These are phyloP conservation scores for Panicum miliaceum DNA, from an alignment of 176 grass and related monocot species.

Conservation along the genomic window DNA sequence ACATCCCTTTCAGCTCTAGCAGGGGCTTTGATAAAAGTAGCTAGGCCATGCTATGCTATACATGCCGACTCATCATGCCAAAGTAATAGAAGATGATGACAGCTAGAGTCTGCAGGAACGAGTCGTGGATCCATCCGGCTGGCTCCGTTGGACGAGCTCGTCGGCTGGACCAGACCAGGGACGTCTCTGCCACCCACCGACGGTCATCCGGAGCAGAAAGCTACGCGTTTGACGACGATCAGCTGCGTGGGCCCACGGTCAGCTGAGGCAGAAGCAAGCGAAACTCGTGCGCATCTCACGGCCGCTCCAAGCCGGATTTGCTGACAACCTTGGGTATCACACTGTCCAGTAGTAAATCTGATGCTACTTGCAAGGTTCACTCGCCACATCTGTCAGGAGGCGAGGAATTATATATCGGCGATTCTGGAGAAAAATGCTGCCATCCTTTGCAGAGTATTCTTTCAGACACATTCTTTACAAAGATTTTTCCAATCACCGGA, in stretches of 20 bases:
- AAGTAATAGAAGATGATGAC: background rate
- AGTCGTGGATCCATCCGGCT: background rate
- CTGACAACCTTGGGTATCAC: background rate
- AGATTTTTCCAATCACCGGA: too few species aligned
- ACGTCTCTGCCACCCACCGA: background rate
- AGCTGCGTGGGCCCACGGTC: background rate
- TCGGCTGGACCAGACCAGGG: background rate
- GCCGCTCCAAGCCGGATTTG: background rate
- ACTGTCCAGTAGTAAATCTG: too few species aligned
- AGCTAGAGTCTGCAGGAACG: background rate
- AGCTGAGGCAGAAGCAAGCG: background rate
- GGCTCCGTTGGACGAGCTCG: background rate
- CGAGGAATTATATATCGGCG: too few species aligned
- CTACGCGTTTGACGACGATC: background rate
- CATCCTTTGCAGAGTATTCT: too few species aligned
- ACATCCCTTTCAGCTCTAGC: background rate
- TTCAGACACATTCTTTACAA: too few species aligned
- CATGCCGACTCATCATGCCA: background rate
- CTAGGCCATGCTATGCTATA: background rate
- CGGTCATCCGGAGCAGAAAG: background rate
- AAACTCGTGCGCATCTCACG: background rate
- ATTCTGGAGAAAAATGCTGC: too few species aligned
- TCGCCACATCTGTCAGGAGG: too few species aligned
- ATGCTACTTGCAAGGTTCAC: too few species aligned
- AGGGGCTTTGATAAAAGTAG: background rate